Evolutionary conservation across 306 rosid genomes (phyloP), one percentile per base, ranked within the genome.

Genomic region (Prunus armeniaca): DNA sequence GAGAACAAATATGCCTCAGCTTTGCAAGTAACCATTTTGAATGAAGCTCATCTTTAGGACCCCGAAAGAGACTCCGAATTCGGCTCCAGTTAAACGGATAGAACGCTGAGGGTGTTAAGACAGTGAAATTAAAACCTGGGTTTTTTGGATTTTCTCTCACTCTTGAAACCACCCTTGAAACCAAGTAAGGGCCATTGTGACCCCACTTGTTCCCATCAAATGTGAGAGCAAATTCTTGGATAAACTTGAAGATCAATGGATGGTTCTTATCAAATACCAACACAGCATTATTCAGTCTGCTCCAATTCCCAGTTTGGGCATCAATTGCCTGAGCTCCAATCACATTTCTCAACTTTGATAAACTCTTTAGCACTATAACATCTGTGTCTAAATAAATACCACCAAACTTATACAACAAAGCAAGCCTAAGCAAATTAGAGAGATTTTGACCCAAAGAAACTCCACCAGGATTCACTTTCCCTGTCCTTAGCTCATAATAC

Each of bases 181-280:
- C 96, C 61, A 95, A 50, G 78, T 95, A 95, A 46, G 98, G 98
- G 14, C 98, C 98, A 61, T 95, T 95, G 70, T 95, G 97, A 12
- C 98, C 98, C 98, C 98, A 95, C 76, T 86, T 95, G 86, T 88
- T 90, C 57, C 98, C 98, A 78, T 95, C 87, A 74, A 90, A 95
- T 4, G 98, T 92, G 28, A 86, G 88, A 3, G 96, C 89, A 72
- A 95, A 95, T 85, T 95, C 98, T 61, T 90, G 74, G 72, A 95
- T 95, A 80, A 95, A 92, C 81, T 85, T 80, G 73, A 82, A 86
- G 47, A 95, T 87, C 20, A 95, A 76, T 20, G 97, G 96, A 27
- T 95, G 98, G 41, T 84, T 83, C 82, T 88, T 89, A 38, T 95
- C 93, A 70, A 95, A 95, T 10, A 95, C 77, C 82, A 95, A 65